Percentiles rank a stretch among this genome's conserved stretches.
Conservation (phyloP, 805 yeast genomes). For the Metschnikowia hibisci region DNA sequence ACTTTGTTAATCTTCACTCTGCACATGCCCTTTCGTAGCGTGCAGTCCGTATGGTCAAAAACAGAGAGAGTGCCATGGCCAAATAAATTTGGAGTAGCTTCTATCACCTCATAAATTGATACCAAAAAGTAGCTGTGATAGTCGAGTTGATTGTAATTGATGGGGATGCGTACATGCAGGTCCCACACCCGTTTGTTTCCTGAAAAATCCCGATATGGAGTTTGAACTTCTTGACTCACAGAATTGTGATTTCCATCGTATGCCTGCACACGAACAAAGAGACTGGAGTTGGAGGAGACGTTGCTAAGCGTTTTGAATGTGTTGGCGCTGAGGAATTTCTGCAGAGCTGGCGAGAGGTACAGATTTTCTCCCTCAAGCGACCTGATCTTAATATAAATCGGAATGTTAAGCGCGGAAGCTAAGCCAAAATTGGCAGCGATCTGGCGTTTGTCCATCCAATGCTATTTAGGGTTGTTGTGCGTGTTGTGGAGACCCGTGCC, state of each 20-base stretch:
- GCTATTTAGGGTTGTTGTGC: no score
- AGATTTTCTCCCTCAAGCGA: slow-evolving; percentile 20
- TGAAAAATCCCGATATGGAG: slow-evolving; percentile 32
- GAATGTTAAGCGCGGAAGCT: slow-evolving; percentile 34
- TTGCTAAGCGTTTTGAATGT: slow-evolving; percentile 32
- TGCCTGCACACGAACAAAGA: slow-evolving; percentile 29
- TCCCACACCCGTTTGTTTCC: slow-evolving; percentile 54
- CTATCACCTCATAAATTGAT: slow-evolving; percentile 64
- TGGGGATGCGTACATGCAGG: slow-evolving; percentile 69
- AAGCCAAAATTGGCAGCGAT: slow-evolving; percentile 35
- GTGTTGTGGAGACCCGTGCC: no score
- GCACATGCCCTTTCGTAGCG: slow-evolving; percentile 71
- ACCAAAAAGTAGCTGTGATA: slow-evolving; percentile 56
- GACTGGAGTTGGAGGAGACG: slow-evolving; percentile 33
- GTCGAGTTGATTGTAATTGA: slow-evolving; percentile 68
- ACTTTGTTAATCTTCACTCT: slow-evolving; percentile 24
- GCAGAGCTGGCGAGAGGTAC: slow-evolving; percentile 20
- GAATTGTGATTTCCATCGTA: slow-evolving; percentile 31
- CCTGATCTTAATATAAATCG: slow-evolving; percentile 32
- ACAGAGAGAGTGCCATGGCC: slow-evolving; percentile 59
- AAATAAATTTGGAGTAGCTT: slow-evolving; percentile 48
- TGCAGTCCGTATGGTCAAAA: slow-evolving; percentile 50
- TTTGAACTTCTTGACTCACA: slow-evolving; percentile 31
- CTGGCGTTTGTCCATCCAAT: slow-evolving; percentile 6
- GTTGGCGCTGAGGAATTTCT: slow-evolving; percentile 32